These are phyloP conservation scores for Liriodendron chinense DNA, from an alignment of 164 flowering plant genomes.

Conservation along the genomic window DNA sequence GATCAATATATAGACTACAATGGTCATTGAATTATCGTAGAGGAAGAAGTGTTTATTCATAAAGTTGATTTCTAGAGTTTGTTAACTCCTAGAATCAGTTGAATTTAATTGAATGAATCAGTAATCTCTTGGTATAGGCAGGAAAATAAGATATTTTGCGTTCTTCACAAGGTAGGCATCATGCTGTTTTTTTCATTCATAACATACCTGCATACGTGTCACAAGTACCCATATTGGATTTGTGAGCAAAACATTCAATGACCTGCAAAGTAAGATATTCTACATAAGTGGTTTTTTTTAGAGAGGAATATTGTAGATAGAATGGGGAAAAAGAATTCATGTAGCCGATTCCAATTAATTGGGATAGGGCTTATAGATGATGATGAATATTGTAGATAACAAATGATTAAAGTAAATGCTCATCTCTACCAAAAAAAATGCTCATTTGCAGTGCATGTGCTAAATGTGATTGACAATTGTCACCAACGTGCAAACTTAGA, in stretches of 20 bases:
- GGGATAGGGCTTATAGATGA: too few relatives aligned
- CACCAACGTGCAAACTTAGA: not conserved
- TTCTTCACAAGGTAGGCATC: not conserved
- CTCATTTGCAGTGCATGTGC: not conserved
- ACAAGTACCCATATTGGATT: constrained; percentile 89
- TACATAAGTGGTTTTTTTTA: not conserved
- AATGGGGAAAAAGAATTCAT: too few relatives aligned
- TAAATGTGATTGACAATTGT: not conserved
- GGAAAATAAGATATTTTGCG: not conserved
- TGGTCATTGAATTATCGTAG: not conserved
- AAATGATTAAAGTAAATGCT: too few relatives aligned
- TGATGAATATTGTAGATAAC: too few relatives aligned
- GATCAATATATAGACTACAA: not conserved
- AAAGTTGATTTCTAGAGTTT: not conserved
- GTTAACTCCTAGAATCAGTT: not conserved
- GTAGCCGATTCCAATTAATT: too few relatives aligned
- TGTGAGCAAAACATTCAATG: constrained; percentile 70
- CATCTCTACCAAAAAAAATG: too few relatives aligned
- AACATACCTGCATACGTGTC: constrained; percentile 82
- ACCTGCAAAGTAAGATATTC: constrained; percentile 36
- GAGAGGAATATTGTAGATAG: too few relatives aligned
- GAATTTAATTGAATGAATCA: not conserved
- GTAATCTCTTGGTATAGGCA: not conserved
- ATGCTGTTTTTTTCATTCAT: not conserved
- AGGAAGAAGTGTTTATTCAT: not conserved